A percentile compares a stretch with the other conserved stretches of the same genome.
These are phyloP conservation scores for Penstemon newberryi DNA, from an alignment of 257 asterid species.

Conservation along the genomic window DNA sequence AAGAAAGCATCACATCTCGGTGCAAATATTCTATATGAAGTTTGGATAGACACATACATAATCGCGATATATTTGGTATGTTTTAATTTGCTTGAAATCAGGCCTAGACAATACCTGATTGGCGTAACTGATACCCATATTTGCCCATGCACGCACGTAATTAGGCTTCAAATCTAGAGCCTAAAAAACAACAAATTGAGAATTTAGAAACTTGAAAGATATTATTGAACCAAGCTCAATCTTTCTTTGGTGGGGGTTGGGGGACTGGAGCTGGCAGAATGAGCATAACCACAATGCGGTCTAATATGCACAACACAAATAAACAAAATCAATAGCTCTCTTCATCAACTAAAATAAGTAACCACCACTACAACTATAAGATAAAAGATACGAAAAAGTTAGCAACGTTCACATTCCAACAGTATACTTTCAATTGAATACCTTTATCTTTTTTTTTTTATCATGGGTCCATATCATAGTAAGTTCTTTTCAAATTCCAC, in stretches of 20 bases:
- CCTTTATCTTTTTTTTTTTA: too few relatives aligned
- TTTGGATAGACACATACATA: not conserved
- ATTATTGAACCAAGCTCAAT: constrained; percentile 11
- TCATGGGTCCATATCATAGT: not conserved
- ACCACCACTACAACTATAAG: not conserved
- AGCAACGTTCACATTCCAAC: not conserved
- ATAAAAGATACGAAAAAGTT: not conserved
- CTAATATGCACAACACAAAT: constrained; percentile 1
- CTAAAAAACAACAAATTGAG: constrained; percentile 43
- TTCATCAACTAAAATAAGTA: constrained; percentile 7
- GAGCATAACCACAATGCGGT: not conserved
- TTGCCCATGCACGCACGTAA: constrained; percentile 99
- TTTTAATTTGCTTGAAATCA: constrained; percentile 17
- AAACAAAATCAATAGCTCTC: not conserved
- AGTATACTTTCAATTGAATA: not conserved
- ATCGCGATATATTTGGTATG: not conserved
- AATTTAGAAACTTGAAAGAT: constrained; percentile 18
- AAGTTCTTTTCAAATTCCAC: not conserved
- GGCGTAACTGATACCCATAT: constrained; percentile 99
- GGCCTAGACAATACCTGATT: constrained; percentile 69
- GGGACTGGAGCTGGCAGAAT: not conserved
- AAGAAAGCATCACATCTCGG: constrained; percentile 7
- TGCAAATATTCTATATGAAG: not conserved
- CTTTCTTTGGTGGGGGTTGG: constrained; percentile 2
- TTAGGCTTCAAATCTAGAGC: constrained; percentile 96